Base-by-base conservation (phyloP, 169 alveolate species). In the Eimeria necatrix region DNA sequence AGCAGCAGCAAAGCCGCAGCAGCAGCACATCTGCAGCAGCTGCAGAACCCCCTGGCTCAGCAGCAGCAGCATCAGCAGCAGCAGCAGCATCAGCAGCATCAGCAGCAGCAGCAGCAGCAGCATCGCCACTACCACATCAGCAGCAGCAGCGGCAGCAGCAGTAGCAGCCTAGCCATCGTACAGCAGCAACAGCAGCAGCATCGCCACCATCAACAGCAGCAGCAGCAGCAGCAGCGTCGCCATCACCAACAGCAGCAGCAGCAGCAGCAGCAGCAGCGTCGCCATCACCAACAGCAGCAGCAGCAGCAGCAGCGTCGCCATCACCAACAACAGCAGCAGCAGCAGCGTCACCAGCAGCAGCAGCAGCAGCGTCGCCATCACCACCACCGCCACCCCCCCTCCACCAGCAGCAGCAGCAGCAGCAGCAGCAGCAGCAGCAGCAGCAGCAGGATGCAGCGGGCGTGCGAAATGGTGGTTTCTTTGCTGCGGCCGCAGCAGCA, bases 401-500 rank as follows among this genome's bases (percentile, higher is more conserved):
- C 41, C 46, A 64, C 41, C 12, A 68, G 78, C 46, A 68, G 78
- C 41, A 24, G 78, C 78, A n/a, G 78, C 41, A 18, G n/a, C 12
- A 68, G 78, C 12, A 68, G 78, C 46, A 68, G 78, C 41, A 24
- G 78, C 78, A n/a, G 78, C 41, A 18, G n/a, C 12, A 68, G 78
- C 12, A 68, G 78, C 12, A 68, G 78, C 20, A 84, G 14, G 70
- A 98, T 98, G 99, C 99, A 98, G 97, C 94, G 97, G 91, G 98
- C 98, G 53, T 98, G 99, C 94, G 99, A 98, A 96, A 98, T 98
- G 99, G 98, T 98, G 12, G 98, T 96, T 24, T 97, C 98, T 56
- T 97, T 98, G 80, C 93, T 98, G 95, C 97, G 98, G 93, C 96
- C 98, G 73, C 97, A 97, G 73, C 97, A 98, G 60, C 96, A 83